Evolutionary conservation across 805 yeast species (phyloP), one percentile per base, ranked within the genome.

Genomic region (Candida germanica): DNA sequence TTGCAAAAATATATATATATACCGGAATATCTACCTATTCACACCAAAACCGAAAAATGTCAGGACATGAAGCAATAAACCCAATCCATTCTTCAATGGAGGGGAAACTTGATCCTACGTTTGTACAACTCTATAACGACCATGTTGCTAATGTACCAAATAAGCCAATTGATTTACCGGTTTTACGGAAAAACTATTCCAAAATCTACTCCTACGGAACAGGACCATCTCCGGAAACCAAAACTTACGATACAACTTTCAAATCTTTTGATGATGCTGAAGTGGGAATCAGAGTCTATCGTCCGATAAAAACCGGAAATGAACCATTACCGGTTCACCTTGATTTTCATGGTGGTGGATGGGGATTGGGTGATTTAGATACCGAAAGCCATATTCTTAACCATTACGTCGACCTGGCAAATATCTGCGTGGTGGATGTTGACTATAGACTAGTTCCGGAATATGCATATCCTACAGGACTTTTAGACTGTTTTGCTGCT

Each of bases 161-260:
- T 32, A 48, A 56, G 32, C 51, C 59, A 19, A 47, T 45, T 24
- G 63, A 63, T 18, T 44, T 61, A 23, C 50, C 49, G 6, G 38
- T 36, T 3, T 46, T 58, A 34, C 46, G 61, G 31, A 46, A 50
- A 16, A 62, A 60, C 15, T 65, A 64, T n/a, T 59, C 60, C 38
- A 59, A 56, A 19, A 56, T 61, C 42, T 66, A 67, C 10, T 56
- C 40, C 43, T 34, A 38, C 38, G 70, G 70, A 13, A 66, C 59
- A 32, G 49, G 57, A 18, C 54, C 62, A 7, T 42, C 55, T 23
- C 49, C 54, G 22, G 43, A 44, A 21, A 47, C 42, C 6, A 40
- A 50, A 20, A 53, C 43, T 24, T 44, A 46, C 30, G 69, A 64
- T 35, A 43, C 53, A 23, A 35, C 42, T 13, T 53, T 63, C 29